Evolutionary conservation across 805 yeast species (phyloP).

Genomic region (Sugiyamaella floridensis): DNA sequence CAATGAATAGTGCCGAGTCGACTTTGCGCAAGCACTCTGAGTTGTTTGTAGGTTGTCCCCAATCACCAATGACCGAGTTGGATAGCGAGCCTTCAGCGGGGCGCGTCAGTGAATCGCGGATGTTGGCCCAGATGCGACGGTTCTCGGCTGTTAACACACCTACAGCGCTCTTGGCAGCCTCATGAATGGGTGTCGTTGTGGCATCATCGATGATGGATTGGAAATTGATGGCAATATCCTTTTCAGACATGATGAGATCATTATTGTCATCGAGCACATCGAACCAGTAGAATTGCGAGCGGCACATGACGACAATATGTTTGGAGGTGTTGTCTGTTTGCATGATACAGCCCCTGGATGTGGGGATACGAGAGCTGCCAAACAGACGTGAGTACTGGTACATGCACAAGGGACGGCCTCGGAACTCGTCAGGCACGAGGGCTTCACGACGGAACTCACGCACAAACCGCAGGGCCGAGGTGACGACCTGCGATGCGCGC

Average conservation of each 20-base stretch:
- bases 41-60: conserved; percentile 40
- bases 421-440: conserved; percentile 61
- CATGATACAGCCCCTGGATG: conserved; percentile 74
- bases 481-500: conserved; percentile 72
- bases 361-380: conserved; percentile 84
- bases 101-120: conserved; percentile 39
- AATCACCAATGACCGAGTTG: not conserved
- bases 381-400: conserved; percentile 82
- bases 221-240: conserved; percentile 67
- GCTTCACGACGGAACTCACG: conserved; percentile 72
- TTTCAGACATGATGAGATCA: conserved; percentile 65
- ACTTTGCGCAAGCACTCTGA: conserved; percentile 64
- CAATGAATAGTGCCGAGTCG: conserved; percentile 75
- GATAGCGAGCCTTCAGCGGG: conserved; percentile 33
- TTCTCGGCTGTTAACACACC: conserved; percentile 89
- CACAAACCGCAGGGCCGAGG: conserved; percentile 71
- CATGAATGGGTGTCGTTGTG: conserved; percentile 40
- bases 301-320: conserved; percentile 74
- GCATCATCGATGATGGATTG: conserved; percentile 74
- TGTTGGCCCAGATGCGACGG: conserved; percentile 77
- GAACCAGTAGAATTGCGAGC: conserved; percentile 91
- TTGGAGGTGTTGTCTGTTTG: conserved; percentile 70
- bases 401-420: conserved; percentile 69
- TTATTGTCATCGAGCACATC: conserved; percentile 74
- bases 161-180: conserved; percentile 68